Percentiles rank a stretch among this genome's conserved stretches.
These are phyloP conservation scores for Mesostigma viride DNA, from an alignment of 139 green algal genomes.

Conservation along the genomic window DNA sequence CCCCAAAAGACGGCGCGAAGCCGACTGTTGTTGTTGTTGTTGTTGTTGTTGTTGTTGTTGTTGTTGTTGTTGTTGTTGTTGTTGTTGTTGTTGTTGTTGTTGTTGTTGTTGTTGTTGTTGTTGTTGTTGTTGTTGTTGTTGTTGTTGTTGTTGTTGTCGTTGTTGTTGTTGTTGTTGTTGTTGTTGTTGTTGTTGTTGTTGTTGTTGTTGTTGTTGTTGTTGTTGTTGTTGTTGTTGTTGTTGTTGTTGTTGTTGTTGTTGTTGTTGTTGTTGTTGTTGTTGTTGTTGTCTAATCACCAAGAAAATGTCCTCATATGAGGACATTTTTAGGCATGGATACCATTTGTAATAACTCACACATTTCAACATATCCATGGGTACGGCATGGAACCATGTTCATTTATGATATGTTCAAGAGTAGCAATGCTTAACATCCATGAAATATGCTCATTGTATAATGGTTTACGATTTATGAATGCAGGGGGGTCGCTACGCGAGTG, in stretches of 20 bases:
- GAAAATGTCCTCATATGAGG: too few relatives aligned
- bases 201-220: not conserved
- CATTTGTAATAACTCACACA: too few relatives aligned
- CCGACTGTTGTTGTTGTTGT: constrained; percentile 5
- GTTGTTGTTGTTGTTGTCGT: not conserved
- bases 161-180: constrained; percentile 1
- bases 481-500: too few relatives aligned
- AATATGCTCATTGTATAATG: too few relatives aligned
- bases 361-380: too few relatives aligned
- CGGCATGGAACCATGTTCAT: too few relatives aligned
- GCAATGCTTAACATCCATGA: too few relatives aligned
- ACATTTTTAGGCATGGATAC: too few relatives aligned
- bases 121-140: constrained; percentile 3
- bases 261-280: not conserved
- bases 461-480: too few relatives aligned
- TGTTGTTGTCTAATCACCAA: too few relatives aligned
- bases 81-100: not conserved
- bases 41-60: not conserved
- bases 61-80: not conserved
- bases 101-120: not conserved
- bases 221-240: not conserved
- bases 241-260: not conserved
- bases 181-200: constrained; percentile 2
- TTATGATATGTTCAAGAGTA: too few relatives aligned
- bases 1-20: too few relatives aligned